phyloP scores from a whole-genome alignment of 2,329 filamentous ascomycete genomes.

The Diaporthe vexans region DNA sequence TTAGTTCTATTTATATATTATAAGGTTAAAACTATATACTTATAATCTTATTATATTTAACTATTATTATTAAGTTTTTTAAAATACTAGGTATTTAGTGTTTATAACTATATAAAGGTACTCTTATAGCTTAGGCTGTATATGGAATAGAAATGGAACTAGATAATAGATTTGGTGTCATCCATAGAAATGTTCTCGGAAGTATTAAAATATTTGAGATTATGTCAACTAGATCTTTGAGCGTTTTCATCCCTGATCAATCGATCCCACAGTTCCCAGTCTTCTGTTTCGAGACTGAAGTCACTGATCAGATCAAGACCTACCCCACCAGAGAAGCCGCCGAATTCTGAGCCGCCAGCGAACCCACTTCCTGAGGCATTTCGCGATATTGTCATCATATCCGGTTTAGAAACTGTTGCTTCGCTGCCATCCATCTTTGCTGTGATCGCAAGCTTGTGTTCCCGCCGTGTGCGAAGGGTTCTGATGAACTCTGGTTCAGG shows the following conservation, averaged over 20 bases:
- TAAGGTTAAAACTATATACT: too few species aligned
- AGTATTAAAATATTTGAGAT: not conserved
- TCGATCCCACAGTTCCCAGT: constrained; percentile 50
- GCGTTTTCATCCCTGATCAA: constrained; percentile 26
- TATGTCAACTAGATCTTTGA: not conserved
- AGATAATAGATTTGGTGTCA: too few species aligned
- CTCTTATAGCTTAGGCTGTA: too few species aligned
- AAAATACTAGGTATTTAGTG: too few species aligned
- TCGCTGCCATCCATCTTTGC: not conserved
- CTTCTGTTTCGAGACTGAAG: constrained; percentile 43
- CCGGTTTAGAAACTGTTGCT: not conserved
- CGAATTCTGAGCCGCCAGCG: not conserved
- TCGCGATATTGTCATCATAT: too few species aligned
- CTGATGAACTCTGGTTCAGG: constrained; percentile 46
- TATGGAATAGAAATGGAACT: too few species aligned
- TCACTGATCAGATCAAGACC: constrained; percentile 29
- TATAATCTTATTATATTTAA: too few species aligned
- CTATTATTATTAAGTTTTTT: too few species aligned
- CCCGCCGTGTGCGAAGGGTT: constrained; percentile 42
- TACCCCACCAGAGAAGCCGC: not conserved
- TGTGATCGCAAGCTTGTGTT: not conserved
- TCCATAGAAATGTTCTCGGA: too few species aligned
- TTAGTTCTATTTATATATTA: too few species aligned
- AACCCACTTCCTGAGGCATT: not conserved
- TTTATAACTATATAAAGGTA: too few species aligned